These are phyloP conservation scores for Vaccinium macrocarpon DNA, from an alignment of 148 eudicot genomes.

Conservation along the genomic window DNA sequence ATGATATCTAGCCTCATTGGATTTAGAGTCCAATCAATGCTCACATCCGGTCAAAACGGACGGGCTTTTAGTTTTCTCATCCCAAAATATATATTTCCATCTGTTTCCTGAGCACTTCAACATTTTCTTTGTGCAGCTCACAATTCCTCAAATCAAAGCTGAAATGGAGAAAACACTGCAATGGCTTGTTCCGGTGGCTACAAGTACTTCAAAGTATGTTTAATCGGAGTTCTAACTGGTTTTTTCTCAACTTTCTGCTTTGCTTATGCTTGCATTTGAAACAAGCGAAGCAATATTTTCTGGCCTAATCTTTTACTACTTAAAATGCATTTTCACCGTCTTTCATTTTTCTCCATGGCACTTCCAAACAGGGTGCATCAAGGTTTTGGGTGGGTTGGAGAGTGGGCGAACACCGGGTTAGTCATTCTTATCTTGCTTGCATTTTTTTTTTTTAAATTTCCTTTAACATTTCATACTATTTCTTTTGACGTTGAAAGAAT, in stretches of 20 bases:
- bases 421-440: slow-evolving; percentile 14
- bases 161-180: slow-evolving; percentile 88
- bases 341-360: background rate
- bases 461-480: background rate
- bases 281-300: background rate
- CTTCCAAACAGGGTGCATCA: slow-evolving; percentile 69
- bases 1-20: background rate
- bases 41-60: background rate
- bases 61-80: slow-evolving; percentile 7
- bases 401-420: slow-evolving; percentile 93
- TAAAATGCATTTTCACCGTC: background rate
- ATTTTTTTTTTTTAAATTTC: background rate
- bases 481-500: background rate
- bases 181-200: slow-evolving; percentile 97
- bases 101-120: slow-evolving; percentile 12
- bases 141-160: slow-evolving; percentile 77
- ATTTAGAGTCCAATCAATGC: background rate
- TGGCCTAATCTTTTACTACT: background rate
- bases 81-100: slow-evolving; percentile 4
- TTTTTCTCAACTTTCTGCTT: background rate
- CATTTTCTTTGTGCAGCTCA: slow-evolving; percentile 47
- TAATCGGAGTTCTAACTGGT: background rate
- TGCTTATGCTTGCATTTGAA: background rate
- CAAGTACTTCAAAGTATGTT: slow-evolving; percentile 78
- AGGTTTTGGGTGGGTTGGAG: slow-evolving; percentile 99